Evolutionary conservation across 129 eudicot genomes (phyloP), one percentile per base, ranked within the genome.

Genomic region (Lonicera japonica): DNA sequence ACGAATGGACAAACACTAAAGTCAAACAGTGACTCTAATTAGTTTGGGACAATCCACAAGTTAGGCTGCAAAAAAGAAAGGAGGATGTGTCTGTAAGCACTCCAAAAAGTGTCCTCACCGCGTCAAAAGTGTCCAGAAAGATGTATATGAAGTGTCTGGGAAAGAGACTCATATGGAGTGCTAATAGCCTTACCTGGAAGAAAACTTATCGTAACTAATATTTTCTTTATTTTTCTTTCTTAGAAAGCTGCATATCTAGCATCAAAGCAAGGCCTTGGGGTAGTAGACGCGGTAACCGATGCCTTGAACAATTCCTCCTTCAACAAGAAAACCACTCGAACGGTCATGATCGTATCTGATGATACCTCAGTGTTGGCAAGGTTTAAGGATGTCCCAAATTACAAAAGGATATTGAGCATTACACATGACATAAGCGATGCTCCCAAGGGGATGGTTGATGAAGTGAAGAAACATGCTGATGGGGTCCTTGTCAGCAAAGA

Each of bases 171-270:
- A 4, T 10, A 38, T 38, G 43, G 6, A 4, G 43, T 4, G 43
- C 43, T 38, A 38, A 5, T 4, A 38, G 5, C 6, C 43, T 4
- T 38, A 38, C 43, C 43, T 10, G n/a, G n/a, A n/a, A n/a, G n/a
- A n/a, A n/a, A n/a, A n/a, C n/a, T n/a, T n/a, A n/a, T n/a, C n/a
- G n/a, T n/a, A n/a, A 29, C 36, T 29, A 29, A 29, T 29, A 6
- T 29, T 29, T 29, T 2, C 36, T 6, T 29, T 29, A 1, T 29
- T 29, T 4, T 43, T 43, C 16, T 43, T 43, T 43, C 50, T 6
- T 22, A 92, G 99, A 77, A 88, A 24, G 95, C 99, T 20, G 85
- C 92, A 17, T 85, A 75, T 75, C 76, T 88, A 36, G 99, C 96
- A 61, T 69, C 95, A 19, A 77, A 76, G 64, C 78, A 85, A 61